Percentiles rank a stretch among this genome's conserved stretches.
phyloP scores from a whole-genome alignment of 306 rosid species.

The Cotoneaster glaucophyllus region DNA sequence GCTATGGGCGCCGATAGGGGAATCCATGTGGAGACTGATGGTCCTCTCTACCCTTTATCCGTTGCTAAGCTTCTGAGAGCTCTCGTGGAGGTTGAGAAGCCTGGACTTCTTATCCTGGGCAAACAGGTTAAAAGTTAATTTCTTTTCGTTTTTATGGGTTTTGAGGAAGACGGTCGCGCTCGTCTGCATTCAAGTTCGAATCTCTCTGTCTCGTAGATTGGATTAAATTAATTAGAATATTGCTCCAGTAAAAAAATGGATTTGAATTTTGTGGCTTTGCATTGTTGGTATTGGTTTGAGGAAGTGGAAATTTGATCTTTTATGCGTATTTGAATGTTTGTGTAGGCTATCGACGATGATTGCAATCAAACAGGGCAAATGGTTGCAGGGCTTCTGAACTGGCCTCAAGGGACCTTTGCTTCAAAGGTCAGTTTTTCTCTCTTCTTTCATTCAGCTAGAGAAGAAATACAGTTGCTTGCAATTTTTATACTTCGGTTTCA shows the following conservation, averaged over 20 bases:
- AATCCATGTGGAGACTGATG: slow-evolving; percentile 61
- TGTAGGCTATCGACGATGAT: slow-evolving; percentile 93
- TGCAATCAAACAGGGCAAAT: slow-evolving; percentile 99
- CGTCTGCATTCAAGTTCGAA: neutral
- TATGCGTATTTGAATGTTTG: neutral
- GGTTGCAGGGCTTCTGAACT: slow-evolving; percentile 86
- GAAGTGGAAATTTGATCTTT: neutral
- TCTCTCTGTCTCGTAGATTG: neutral
- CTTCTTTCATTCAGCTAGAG: neutral
- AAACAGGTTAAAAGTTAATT: slow-evolving; percentile 52
- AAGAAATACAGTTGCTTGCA: neutral
- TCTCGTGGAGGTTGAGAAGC: slow-evolving; percentile 73
- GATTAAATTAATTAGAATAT: neutral
- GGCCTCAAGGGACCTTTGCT: slow-evolving; percentile 98
- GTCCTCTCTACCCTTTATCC: slow-evolving; percentile 50
- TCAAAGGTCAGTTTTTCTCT: slow-evolving; percentile 60
- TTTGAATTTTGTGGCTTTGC: neutral
- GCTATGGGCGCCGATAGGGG: slow-evolving; percentile 96
- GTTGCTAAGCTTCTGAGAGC: slow-evolving; percentile 77
- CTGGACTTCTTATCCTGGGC: slow-evolving; percentile 74
- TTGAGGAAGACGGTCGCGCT: neutral
- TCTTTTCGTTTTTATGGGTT: neutral
- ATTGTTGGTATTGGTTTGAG: neutral
- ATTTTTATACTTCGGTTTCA: neutral
- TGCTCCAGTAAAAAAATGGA: neutral